Percentiles rank a stretch among this genome's conserved stretches.
Evolutionary conservation across 306 rosid species (phyloP).

Genomic region (Neltuma alba): DNA sequence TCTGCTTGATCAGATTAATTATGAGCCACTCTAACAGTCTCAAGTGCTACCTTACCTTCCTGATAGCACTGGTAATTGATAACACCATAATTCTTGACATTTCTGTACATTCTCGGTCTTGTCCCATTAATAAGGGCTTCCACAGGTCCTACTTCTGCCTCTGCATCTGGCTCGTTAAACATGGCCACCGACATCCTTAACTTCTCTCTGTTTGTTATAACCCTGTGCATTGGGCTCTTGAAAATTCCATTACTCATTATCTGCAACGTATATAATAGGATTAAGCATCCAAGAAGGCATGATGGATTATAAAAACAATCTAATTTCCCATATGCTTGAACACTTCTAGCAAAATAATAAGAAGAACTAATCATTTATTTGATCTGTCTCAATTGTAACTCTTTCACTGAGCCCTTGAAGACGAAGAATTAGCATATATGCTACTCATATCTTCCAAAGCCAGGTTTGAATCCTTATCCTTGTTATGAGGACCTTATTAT

Average conservation of each 20-base stretch:
- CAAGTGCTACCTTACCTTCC: slow-evolving; percentile 55
- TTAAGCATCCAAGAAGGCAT: background rate
- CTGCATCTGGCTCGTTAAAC: slow-evolving; percentile 50
- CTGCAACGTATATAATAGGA: background rate
- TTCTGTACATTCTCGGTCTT: slow-evolving; percentile 49
- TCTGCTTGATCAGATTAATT: background rate
- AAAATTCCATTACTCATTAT: slow-evolving; percentile 62
- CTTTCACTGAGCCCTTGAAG: background rate
- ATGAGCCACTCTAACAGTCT: slow-evolving; percentile 37
- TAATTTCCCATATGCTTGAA: background rate
- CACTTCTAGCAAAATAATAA: background rate
- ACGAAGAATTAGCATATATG: background rate
- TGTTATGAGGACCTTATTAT: background rate
- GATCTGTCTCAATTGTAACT: too few species aligned
- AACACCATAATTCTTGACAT: slow-evolving; percentile 44
- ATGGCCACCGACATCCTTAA: slow-evolving; percentile 53
- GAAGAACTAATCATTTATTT: too few species aligned
- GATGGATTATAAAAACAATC: background rate
- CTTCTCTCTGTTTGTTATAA: slow-evolving; percentile 48
- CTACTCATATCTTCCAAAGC: background rate
- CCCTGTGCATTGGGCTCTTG: slow-evolving; percentile 58
- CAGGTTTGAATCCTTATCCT: background rate
- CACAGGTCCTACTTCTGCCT: slow-evolving; percentile 56
- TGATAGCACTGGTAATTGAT: slow-evolving; percentile 52
- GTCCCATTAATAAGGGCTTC: slow-evolving; percentile 39